phyloP scores from a whole-genome alignment of 495 filamentous ascomycete genomes.

The Bombardia bombarda region DNA sequence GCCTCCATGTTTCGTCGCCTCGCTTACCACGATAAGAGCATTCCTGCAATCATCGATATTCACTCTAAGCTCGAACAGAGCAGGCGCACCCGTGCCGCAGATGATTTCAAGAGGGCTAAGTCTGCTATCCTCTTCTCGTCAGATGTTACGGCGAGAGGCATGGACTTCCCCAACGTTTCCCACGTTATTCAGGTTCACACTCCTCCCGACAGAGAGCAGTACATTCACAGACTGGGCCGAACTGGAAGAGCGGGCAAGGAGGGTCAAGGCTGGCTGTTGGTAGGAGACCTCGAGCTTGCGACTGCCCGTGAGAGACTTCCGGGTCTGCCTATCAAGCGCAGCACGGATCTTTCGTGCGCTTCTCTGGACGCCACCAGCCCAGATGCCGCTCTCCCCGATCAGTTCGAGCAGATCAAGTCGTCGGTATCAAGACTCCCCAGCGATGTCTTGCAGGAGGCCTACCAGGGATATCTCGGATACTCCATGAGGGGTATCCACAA shows the following conservation, averaged over 20 bases:
- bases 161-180: constrained; percentile 93
- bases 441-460: constrained; percentile 24
- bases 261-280: constrained; percentile 74
- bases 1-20: constrained; percentile 52
- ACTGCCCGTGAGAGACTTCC: constrained; percentile 43
- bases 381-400: constrained; percentile 23
- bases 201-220: constrained; percentile 65
- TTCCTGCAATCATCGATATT: constrained; percentile 53
- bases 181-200: constrained; percentile 80
- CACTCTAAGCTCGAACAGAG: constrained; percentile 71
- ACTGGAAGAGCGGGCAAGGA: constrained; percentile 61
- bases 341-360: constrained; percentile 34
- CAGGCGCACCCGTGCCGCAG: constrained; percentile 56
- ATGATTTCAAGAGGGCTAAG: constrained; percentile 55
- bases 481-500: constrained; percentile 26
- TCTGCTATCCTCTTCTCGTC: constrained; percentile 79
- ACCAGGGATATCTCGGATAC: constrained; percentile 45
- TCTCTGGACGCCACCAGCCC: constrained; percentile 43
- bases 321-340: constrained; percentile 57
- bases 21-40: constrained; percentile 11
- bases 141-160: constrained; percentile 90
- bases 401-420: constrained; percentile 29
- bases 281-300: constrained; percentile 51
- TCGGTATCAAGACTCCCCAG: constrained; percentile 22
- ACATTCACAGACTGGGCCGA: constrained; percentile 83